Evolutionary conservation across 257 asterid genomes (phyloP).

Genomic region (Solanum pennellii): DNA sequence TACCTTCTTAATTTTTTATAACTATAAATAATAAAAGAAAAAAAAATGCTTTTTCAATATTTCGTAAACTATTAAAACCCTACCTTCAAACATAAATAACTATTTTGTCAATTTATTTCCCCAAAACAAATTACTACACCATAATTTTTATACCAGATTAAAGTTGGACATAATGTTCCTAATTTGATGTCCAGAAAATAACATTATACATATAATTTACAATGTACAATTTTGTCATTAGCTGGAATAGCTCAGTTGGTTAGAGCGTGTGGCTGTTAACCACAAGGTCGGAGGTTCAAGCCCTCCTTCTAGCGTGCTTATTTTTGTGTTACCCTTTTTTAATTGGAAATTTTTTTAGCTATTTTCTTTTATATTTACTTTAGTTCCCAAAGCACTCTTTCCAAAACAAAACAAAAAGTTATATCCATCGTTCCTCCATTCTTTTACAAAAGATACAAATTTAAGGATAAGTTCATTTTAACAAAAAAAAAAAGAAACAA

Average conservation of each 20-base stretch:
- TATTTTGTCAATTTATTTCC: background rate
- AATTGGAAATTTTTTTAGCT: too few species aligned
- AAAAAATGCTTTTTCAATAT: background rate
- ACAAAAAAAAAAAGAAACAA: background rate
- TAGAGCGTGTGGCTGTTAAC: slow-evolving; percentile 99
- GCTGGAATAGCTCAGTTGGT: slow-evolving; percentile 99
- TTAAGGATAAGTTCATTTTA: background rate
- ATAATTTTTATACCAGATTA: background rate
- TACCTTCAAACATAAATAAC: background rate
- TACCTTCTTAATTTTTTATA: background rate
- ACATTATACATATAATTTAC: fast-evolving
- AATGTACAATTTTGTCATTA: fast-evolving
- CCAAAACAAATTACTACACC: background rate
- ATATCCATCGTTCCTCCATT: background rate
- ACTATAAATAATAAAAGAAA: background rate
- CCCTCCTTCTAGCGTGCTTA: slow-evolving; percentile 44
- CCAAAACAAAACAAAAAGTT: too few species aligned
- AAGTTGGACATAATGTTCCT: background rate
- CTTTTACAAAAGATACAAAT: too few species aligned
- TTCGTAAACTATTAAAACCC: background rate
- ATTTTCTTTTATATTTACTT: too few species aligned
- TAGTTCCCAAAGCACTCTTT: too few species aligned
- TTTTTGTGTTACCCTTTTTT: background rate
- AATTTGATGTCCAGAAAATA: background rate
- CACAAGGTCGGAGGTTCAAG: slow-evolving; percentile 99